Evolutionary conservation across 805 yeast species (phyloP).

Genomic region (Ogataea corticis): DNA sequence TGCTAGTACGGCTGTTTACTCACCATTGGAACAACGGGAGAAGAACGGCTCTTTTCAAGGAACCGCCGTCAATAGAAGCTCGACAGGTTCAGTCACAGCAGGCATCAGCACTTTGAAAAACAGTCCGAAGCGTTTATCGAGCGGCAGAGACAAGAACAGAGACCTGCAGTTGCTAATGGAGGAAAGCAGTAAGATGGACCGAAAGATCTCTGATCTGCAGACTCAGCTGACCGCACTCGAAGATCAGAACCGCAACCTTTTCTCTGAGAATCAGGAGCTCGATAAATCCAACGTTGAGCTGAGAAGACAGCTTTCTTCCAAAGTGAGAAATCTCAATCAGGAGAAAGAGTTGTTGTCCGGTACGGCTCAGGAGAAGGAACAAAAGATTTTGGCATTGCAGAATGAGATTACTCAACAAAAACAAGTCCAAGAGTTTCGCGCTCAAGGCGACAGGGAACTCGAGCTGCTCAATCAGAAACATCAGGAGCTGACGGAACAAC

Average conservation of each 20-base stretch:
- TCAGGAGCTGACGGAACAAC: slow-evolving; percentile 2
- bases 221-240: slow-evolving; percentile 20
- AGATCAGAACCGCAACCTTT: slow-evolving; percentile 12
- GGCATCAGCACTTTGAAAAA: slow-evolving; percentile 2
- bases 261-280: slow-evolving; percentile 7
- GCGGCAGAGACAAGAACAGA: slow-evolving; percentile 33
- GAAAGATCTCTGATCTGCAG: slow-evolving; percentile 41
- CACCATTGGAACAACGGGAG: background rate
- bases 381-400: slow-evolving; percentile 11
- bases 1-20: slow-evolving; percentile 1
- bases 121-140: slow-evolving; percentile 14
- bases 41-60: slow-evolving; percentile 2
- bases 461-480: background rate
- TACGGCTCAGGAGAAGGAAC: slow-evolving; percentile 11
- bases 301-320: slow-evolving; percentile 13
- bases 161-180: slow-evolving; percentile 46
- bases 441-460: background rate
- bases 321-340: slow-evolving; percentile 7
- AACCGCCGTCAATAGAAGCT: background rate
- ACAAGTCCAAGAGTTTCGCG: background rate
- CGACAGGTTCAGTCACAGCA: background rate
- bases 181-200: slow-evolving; percentile 53
- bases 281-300: slow-evolving; percentile 6
- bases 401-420: slow-evolving; percentile 7
- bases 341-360: slow-evolving; percentile 14